phyloP scores from a whole-genome alignment of 2,329 filamentous ascomycete species.

The Aspergillus sp. region DNA sequence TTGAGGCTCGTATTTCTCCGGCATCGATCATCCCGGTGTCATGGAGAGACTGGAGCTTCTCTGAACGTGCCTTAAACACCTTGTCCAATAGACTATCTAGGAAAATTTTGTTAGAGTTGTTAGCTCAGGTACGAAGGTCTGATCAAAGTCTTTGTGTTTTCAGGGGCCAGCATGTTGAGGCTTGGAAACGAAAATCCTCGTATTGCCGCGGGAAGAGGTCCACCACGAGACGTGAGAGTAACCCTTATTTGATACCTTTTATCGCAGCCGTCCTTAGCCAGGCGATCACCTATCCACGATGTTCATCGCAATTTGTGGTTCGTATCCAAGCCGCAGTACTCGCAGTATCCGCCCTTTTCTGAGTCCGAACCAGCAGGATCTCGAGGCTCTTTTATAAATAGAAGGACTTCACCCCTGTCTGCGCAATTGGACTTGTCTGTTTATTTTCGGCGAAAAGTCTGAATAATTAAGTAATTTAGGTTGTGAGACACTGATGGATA shows the following conservation, averaged over 20 bases:
- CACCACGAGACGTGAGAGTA: not conserved
- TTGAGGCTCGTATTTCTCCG: not conserved
- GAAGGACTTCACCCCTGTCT: no score
- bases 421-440: no score
- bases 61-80: no score
- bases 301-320: not conserved
- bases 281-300: not conserved
- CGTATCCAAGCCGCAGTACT: not conserved
- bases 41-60: no score
- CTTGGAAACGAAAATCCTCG: not conserved
- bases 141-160: not conserved
- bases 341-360: not conserved
- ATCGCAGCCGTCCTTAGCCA: not conserved
- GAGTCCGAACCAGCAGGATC: not conserved
- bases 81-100: no score
- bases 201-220: constrained; percentile 1
- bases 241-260: not conserved
- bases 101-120: not conserved
- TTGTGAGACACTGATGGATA: no score
- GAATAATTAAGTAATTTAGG: no score
- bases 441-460: no score
- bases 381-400: no score
- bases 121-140: not conserved
- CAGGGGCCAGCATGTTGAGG: not conserved
- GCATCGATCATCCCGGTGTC: no score